A percentile compares a stretch with the other conserved stretches of the same genome.
Conservation (phyloP, 257 asterid species). For the Jacaranda copaia region DNA sequence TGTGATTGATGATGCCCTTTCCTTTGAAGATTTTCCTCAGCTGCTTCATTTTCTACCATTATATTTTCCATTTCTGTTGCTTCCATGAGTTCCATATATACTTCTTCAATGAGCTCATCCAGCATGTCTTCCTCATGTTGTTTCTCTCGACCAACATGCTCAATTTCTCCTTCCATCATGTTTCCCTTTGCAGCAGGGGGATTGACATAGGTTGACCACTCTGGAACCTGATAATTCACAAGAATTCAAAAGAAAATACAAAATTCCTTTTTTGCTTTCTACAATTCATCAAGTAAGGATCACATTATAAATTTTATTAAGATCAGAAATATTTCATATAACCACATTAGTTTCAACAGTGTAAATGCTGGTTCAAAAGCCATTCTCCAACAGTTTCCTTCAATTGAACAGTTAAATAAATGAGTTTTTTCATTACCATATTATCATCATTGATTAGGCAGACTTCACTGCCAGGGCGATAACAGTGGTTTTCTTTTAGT, state of each 20-base stretch:
- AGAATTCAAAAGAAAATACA: not conserved
- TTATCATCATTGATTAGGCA: conserved; percentile 16
- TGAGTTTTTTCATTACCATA: conserved; percentile 24
- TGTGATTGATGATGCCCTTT: conserved; percentile 25
- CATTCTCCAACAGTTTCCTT: not conserved
- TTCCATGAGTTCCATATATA: conserved; percentile 31
- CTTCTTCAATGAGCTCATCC: conserved; percentile 43
- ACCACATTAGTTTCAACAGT: not conserved
- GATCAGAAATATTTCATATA: not conserved
- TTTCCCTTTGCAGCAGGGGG: conserved; percentile 76
- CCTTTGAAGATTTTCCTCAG: conserved; percentile 15
- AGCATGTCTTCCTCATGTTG: conserved; percentile 28
- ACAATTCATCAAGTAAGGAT: not conserved
- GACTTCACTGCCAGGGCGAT: not conserved
- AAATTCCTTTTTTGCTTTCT: not conserved
- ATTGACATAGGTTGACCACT: conserved; percentile 70
- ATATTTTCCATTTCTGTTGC: not conserved
- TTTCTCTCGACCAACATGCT: conserved; percentile 14
- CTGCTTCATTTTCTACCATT: conserved; percentile 11
- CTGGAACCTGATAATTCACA: conserved; percentile 54
- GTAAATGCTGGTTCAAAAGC: conserved; percentile 2
- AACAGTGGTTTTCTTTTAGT: not conserved
- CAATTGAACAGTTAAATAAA: not conserved
- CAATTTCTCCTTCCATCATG: conserved; percentile 24
- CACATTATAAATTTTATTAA: not conserved